Percentiles rank a stretch among this genome's conserved stretches.
Conservation (phyloP, 1,139 yeast species). For the Dujonia santamariae region DNA sequence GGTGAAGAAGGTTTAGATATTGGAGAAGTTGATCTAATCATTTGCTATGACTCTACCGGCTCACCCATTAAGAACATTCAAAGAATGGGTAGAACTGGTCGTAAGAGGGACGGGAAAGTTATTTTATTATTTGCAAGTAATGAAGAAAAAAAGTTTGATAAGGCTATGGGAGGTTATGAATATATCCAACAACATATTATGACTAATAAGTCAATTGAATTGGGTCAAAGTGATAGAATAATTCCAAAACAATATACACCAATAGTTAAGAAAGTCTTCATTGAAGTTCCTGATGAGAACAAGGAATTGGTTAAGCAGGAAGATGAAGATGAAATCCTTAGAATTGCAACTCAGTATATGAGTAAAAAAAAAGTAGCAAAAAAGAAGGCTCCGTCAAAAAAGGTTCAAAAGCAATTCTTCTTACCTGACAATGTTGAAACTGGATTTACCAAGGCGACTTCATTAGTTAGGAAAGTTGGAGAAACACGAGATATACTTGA, state of each 20-base stretch:
- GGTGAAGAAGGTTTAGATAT: slow-evolving; percentile 99
- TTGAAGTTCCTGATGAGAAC: slow-evolving; percentile 72
- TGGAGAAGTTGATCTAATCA: slow-evolving; percentile 92
- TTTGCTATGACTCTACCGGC: slow-evolving; percentile 89
- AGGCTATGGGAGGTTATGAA: slow-evolving; percentile 82
- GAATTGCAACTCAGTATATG: slow-evolving; percentile 55
- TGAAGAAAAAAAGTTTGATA: slow-evolving; percentile 76
- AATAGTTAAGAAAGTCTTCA: slow-evolving; percentile 48
- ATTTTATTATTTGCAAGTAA: slow-evolving; percentile 73
- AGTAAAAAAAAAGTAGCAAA: slow-evolving; percentile 11
- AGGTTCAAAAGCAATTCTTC: slow-evolving; percentile 43
- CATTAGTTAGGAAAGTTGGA: slow-evolving; percentile 35
- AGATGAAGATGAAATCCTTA: slow-evolving; percentile 70
- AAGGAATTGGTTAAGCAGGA: slow-evolving; percentile 44
- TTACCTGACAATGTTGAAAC: slow-evolving; percentile 79
- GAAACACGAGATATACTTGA: slow-evolving; percentile 7
- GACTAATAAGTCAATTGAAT: slow-evolving; percentile 37
- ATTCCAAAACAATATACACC: slow-evolving; percentile 60
- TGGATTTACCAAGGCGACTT: slow-evolving; percentile 62
- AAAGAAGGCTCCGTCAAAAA: slow-evolving; percentile 20
- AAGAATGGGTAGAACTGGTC: slow-evolving; percentile 97
- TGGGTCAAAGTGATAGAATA: slow-evolving; percentile 57
- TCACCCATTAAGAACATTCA: slow-evolving; percentile 94
- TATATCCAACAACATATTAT: slow-evolving; percentile 67
- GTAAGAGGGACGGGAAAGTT: slow-evolving; percentile 86